Conservation (phyloP, 179 eudicot species). For the Beta lomatogona region DNA sequence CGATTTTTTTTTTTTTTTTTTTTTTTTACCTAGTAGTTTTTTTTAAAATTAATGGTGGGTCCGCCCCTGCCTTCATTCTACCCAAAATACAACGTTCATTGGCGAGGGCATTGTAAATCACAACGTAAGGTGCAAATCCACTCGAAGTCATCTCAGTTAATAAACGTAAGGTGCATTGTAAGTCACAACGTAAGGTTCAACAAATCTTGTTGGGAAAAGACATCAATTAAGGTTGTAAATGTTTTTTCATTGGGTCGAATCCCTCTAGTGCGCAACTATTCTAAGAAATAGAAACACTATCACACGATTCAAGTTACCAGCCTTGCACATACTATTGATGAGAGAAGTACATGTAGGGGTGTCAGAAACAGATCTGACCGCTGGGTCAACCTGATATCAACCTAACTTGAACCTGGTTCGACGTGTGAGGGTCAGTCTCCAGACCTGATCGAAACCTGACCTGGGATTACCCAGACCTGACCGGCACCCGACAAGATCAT, state of each 20-base stretch:
- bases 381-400: too few relatives aligned
- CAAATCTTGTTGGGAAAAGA: conserved; percentile 81
- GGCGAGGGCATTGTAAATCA: conserved; percentile 81
- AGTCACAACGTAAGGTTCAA: too few relatives aligned
- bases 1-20: too few relatives aligned
- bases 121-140: conserved; percentile 75
- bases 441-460: too few relatives aligned
- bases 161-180: conserved; percentile 65
- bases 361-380: too few relatives aligned
- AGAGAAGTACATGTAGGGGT: conserved; percentile 86
- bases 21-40: too few relatives aligned
- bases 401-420: too few relatives aligned
- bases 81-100: conserved; percentile 79
- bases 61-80: too few relatives aligned
- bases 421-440: too few relatives aligned
- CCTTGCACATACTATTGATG: conserved; percentile 81
- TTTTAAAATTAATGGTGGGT: too few relatives aligned
- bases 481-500: too few relatives aligned
- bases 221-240: conserved; percentile 83
- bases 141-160: conserved; percentile 58
- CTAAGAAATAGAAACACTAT: conserved; percentile 72
- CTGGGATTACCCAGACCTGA: too few relatives aligned
- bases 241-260: conserved; percentile 77
- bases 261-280: conserved; percentile 74
- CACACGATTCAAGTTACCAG: conserved; percentile 73